Evolutionary conservation across 202 grass and related monocot genomes (phyloP), one percentile per base, ranked within the genome.

Genomic region (Tripidium arundinaceum): DNA sequence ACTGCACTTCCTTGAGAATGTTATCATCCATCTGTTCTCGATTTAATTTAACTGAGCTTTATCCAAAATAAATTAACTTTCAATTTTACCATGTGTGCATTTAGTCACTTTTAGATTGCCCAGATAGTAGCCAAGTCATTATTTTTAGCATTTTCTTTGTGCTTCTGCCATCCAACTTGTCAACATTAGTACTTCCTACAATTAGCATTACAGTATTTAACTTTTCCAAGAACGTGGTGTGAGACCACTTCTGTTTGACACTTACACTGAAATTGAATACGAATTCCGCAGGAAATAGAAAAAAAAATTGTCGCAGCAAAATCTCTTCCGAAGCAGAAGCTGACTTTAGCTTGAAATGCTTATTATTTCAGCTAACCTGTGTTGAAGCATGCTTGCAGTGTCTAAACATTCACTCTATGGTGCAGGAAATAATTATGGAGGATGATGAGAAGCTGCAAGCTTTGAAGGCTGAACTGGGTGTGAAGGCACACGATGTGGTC

Each of bases 361-460:
- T 1, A n/a, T n/a, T n/a, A n/a, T n/a, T n/a, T n/a, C n/a, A 49
- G 8, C 9, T 66, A 64, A 38, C 37, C 42, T 59, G 10, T 76
- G 46, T 7, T 34, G 36, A 76, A 59, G 22, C 0, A 18, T 75
- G 8, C 21, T 42, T 84, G n/a, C 19, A n/a, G 5, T 29, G 13
- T 72, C 6, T 75, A 21, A 39, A n/a, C n/a, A 37, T 6, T 45
- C n/a, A 65, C 12, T 33, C 2, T 5, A 52, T 59, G 15, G 27
- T 36, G 68, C 72, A 86, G 87, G 65, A 81, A 86, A 72, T 86
- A 82, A 6, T 89, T 5, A 38, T 0, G 19, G 87, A 89, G 11
- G 83, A 89, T 25, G 83, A 86, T 54, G 39, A 82, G 78, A 85
- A 82, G 40, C 78, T 82, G 31, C 79, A 50, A 62, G 67, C 78